Evolutionary conservation across 208 protist genomes (phyloP).

Genomic region (Trypanosoma lewisi): DNA sequence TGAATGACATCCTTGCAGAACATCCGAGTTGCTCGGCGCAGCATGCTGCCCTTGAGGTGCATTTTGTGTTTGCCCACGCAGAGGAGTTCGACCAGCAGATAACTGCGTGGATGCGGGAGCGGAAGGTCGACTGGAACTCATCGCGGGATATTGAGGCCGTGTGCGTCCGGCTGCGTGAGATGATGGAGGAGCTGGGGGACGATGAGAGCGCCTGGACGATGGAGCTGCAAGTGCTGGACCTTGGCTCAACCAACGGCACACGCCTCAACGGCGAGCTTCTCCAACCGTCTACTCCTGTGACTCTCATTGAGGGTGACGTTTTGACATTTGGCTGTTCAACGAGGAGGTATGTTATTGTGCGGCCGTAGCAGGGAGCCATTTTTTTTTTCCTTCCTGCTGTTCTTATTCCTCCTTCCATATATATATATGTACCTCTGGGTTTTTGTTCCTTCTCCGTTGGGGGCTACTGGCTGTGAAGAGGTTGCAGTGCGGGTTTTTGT

Average conservation of each 20-base stretch:
- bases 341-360: slow-evolving; percentile 68
- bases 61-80: slow-evolving; percentile 35
- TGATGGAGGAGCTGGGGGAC: slow-evolving; percentile 33
- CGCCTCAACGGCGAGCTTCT: slow-evolving; percentile 58
- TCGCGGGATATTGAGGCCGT: slow-evolving; percentile 20
- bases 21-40: slow-evolving; percentile 84
- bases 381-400: neutral
- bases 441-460: neutral
- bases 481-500: neutral
- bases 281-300: slow-evolving; percentile 27
- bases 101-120: slow-evolving; percentile 3
- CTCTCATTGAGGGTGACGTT: slow-evolving; percentile 68
- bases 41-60: slow-evolving; percentile 70
- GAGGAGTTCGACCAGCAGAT: slow-evolving; percentile 22
- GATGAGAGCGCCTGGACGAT: slow-evolving; percentile 38
- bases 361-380: slow-evolving; percentile 14
- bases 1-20: slow-evolving; percentile 65
- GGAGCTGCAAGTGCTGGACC: slow-evolving; percentile 71
- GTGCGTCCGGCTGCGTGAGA: slow-evolving; percentile 27
- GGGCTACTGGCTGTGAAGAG: too few relatives aligned
- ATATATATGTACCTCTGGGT: too few relatives aligned
- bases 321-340: slow-evolving; percentile 73
- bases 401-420: neutral
- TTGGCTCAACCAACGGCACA: slow-evolving; percentile 74
- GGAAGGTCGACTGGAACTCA: slow-evolving; percentile 13